Conservation (phyloP, 1,284 basidiomycete species). For the Testicularia cyperi region DNA sequence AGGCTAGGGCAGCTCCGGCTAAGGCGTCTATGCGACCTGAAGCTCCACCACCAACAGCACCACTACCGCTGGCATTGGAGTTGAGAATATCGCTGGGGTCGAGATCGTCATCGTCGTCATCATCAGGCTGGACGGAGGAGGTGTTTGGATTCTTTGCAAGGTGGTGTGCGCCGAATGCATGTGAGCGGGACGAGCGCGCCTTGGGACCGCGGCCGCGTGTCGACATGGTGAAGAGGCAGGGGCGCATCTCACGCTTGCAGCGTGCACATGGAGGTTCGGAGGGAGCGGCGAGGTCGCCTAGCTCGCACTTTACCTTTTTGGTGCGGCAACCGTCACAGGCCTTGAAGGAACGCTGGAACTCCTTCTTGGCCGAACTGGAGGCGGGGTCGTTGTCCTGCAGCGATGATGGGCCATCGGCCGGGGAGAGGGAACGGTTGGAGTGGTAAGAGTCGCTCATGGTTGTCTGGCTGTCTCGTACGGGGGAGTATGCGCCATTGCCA, state of each 20-base stretch:
- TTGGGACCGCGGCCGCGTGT: constrained; percentile 34
- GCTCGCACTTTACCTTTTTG: constrained; percentile 43
- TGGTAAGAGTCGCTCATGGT: constrained; percentile 15
- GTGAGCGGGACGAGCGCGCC: constrained; percentile 30
- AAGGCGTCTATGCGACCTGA: constrained; percentile 30
- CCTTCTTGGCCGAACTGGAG: constrained; percentile 17
- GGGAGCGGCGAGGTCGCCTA: constrained; percentile 33
- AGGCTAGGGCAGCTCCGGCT: constrained; percentile 31
- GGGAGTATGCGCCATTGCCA: constrained; percentile 15
- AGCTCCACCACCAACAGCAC: constrained; percentile 1
- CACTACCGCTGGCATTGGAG: neutral
- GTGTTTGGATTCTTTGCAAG: constrained; percentile 31
- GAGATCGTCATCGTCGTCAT: constrained; percentile 22
- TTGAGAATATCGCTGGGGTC: neutral
- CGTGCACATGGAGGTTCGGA: constrained; percentile 41
- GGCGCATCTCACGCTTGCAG: constrained; percentile 35
- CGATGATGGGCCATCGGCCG: constrained; percentile 2
- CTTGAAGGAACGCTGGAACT: constrained; percentile 42
- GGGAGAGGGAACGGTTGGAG: neutral
- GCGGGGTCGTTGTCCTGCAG: constrained; percentile 6
- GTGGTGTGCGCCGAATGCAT: constrained; percentile 33
- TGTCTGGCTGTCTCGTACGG: constrained; percentile 10
- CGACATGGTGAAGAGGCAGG: constrained; percentile 41
- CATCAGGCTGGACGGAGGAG: constrained; percentile 7
- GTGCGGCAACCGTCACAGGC: constrained; percentile 37